Base-by-base conservation (phyloP, 805 yeast genomes). In the Pichia californica region DNA sequence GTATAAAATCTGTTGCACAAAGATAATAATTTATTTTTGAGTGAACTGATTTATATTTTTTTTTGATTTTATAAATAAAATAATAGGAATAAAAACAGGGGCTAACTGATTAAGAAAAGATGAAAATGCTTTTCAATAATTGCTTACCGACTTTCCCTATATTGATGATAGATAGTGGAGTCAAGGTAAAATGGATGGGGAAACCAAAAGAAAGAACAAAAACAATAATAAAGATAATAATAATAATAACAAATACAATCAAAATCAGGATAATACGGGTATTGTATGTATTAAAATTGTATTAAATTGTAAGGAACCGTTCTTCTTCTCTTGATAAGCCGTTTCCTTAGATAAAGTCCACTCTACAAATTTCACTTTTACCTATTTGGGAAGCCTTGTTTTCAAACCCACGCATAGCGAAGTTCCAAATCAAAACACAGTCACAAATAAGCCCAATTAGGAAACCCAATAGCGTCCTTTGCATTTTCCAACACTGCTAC, bases 311-410 rank as follows among this genome's bases (percentile, higher is more conserved):
- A n/a, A 15, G 21, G 19, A 32, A 19, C 36, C 14, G 36, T 19
- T 32, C 36, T 16, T 13, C 10, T 23, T 13, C 16, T 16, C 4
- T 8, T 9, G 43, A 40, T 40, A 40, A 40, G 43, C 36, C 36
- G 37, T 40, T 25, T 32, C 14, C 20, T 23, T 33, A 40, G 36
- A 31, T 40, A 26, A 37, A 14, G 15, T 15, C 25, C 31, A 11
- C 21, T 16, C 5, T 26, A n/a, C 6, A 36, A 36, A 27, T 15
- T 33, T 28, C 23, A 15, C 6, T 11, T 25, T 28, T 40, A 26
- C 43, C 43, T 40, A 31, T 18, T 40, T 26, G 11, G 37, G 43
- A 37, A 30, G 8, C 9, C n/a, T n/a, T n/a, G n/a, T n/a, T n/a
- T n/a, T n/a, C n/a, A n/a, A n/a, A n/a, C n/a, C n/a, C n/a, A n/a